Conservation (phyloP, 2,329 filamentous ascomycete genomes). For the Fusarium sp. region DNA sequence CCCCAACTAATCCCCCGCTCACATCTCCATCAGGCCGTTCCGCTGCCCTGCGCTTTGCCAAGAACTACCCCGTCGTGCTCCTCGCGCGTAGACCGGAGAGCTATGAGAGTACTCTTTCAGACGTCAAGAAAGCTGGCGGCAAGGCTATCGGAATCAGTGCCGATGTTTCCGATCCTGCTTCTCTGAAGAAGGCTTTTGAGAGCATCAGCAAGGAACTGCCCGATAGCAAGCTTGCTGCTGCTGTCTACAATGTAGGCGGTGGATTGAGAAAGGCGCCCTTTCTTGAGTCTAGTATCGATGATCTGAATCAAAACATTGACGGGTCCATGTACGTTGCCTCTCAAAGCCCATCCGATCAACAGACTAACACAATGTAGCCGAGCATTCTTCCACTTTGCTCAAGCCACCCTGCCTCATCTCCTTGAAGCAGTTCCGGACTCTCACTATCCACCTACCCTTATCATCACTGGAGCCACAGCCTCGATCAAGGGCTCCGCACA, state of each 20-base stretch:
- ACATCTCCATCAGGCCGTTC: conserved; percentile 52
- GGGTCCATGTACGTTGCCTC: conserved; percentile 59
- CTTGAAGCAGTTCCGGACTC: conserved; percentile 67
- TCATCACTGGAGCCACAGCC: conserved; percentile 89
- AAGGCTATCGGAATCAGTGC: conserved; percentile 76
- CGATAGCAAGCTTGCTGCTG: conserved; percentile 67
- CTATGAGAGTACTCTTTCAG: conserved; percentile 72
- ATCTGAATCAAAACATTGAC: conserved; percentile 60
- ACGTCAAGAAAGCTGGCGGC: conserved; percentile 75
- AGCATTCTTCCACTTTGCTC: conserved; percentile 81
- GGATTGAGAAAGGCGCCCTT: conserved; percentile 66
- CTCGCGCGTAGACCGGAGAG: conserved; percentile 75
- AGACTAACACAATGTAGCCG: conserved; percentile 53
- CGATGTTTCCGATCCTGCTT: conserved; percentile 54
- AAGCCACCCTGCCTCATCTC: conserved; percentile 76
- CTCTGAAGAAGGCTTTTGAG: conserved; percentile 69
- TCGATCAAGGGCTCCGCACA: conserved; percentile 77
- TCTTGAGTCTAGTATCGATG: conserved; percentile 63
- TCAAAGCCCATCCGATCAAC: accelerated
- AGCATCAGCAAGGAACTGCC: conserved; percentile 69
- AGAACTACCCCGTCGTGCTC: conserved; percentile 77
- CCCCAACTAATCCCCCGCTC: conserved; percentile 2
- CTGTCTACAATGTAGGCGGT: conserved; percentile 75
- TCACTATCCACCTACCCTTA: conserved; percentile 76
- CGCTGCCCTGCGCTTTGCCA: conserved; percentile 67